A percentile compares a stretch with the other conserved stretches of the same genome.
Evolutionary conservation across 169 alveolate genomes (phyloP).

Genomic region (Eimeria maxima): DNA sequence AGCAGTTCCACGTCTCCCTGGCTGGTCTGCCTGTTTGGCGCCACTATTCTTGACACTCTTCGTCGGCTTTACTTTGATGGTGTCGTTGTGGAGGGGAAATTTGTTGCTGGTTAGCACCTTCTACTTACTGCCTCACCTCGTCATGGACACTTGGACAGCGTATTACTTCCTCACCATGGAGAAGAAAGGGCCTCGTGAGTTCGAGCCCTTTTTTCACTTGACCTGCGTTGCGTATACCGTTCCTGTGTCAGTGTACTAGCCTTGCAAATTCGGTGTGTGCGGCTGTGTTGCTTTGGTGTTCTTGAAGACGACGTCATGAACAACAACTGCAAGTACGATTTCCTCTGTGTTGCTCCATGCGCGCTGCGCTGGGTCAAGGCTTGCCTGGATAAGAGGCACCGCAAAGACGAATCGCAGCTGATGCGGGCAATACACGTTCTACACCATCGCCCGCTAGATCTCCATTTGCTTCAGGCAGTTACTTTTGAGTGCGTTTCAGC

Average conservation of each 20-base stretch:
- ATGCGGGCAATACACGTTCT: conserved; percentile 74
- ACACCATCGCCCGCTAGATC: conserved; percentile 68
- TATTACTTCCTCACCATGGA: conserved; percentile 71
- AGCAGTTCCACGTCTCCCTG: conserved; percentile 65
- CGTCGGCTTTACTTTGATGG: conserved; percentile 18
- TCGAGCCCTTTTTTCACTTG: not conserved
- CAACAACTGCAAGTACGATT: conserved; percentile 77
- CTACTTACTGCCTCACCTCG: conserved; percentile 76
- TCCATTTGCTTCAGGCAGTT: conserved; percentile 67
- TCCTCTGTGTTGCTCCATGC: conserved; percentile 71
- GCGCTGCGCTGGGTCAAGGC: conserved; percentile 80
- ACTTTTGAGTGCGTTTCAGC: conserved; percentile 47
- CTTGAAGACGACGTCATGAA: conserved; percentile 70
- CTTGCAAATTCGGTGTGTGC: not conserved
- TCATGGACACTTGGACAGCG: conserved; percentile 72
- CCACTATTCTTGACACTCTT: conserved; percentile 60
- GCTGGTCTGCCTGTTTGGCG: conserved; percentile 72
- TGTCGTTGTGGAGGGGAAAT: conserved; percentile 55
- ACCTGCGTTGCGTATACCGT: not conserved
- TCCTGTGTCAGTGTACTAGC: not conserved
- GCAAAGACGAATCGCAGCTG: conserved; percentile 56
- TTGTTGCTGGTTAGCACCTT: conserved; percentile 59
- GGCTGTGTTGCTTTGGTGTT: conserved; percentile 1
- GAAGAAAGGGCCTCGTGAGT: conserved; percentile 78
- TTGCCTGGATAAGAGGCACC: conserved; percentile 68